Conservation (phyloP, 2,329 filamentous ascomycete species). For the Phoma herbarum region DNA sequence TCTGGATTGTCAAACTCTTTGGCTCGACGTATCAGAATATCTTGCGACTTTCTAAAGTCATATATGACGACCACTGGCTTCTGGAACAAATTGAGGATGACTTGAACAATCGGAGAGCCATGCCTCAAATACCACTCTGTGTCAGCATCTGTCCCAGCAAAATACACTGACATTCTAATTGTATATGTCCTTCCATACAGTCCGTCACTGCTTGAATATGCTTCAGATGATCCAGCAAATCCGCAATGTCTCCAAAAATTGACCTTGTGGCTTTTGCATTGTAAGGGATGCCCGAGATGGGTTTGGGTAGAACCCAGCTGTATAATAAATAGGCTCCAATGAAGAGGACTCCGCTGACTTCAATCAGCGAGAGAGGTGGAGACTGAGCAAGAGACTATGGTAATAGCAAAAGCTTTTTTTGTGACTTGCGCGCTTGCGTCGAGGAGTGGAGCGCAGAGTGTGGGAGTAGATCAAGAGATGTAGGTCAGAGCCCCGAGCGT, state of each 20-base stretch:
- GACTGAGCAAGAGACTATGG: background rate
- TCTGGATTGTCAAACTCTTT: slow-evolving; percentile 58
- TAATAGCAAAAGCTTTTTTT: background rate
- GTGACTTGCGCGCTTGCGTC: background rate
- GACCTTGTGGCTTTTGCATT: background rate
- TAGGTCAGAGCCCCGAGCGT: background rate
- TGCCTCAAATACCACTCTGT: background rate
- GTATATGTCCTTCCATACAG: background rate
- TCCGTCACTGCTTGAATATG: background rate
- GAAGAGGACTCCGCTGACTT: background rate
- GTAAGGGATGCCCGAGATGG: background rate
- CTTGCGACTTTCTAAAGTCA: slow-evolving; percentile 49
- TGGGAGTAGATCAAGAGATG: background rate
- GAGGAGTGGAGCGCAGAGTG: background rate
- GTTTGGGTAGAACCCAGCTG: background rate
- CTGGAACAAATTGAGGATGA: background rate
- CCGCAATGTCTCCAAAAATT: background rate
- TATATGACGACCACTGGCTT: background rate
- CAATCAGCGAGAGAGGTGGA: background rate
- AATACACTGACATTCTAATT: background rate
- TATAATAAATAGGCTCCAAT: background rate
- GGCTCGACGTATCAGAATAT: slow-evolving; percentile 54
- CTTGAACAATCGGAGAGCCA: background rate
- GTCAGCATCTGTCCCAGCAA: background rate
- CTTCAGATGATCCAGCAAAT: background rate